A percentile compares a stretch with the other conserved stretches of the same genome.
Conservation (phyloP, 306 rosid species). For the Quercus variabilis region DNA sequence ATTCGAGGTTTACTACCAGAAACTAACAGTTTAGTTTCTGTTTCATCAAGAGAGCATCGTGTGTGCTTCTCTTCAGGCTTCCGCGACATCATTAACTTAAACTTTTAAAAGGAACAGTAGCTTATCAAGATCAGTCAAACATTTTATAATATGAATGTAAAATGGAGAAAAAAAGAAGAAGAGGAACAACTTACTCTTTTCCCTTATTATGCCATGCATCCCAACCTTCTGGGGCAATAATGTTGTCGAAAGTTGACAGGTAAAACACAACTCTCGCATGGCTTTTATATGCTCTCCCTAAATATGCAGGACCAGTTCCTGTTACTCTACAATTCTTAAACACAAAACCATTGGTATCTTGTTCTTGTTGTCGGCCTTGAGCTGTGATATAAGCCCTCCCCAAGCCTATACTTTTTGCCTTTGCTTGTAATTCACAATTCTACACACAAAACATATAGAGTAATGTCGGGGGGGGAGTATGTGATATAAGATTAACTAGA, state of each 20-base stretch:
- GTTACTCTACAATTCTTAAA: conserved; percentile 1
- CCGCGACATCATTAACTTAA: too few species aligned
- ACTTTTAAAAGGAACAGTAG: too few species aligned
- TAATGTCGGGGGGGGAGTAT: too few species aligned
- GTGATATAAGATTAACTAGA: too few species aligned
- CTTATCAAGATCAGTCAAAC: too few species aligned
- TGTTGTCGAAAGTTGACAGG: neutral
- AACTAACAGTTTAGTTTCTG: too few species aligned
- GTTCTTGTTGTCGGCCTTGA: conserved; percentile 10
- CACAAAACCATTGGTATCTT: conserved; percentile 7
- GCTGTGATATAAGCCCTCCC: neutral
- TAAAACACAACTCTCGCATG: conserved; percentile 17
- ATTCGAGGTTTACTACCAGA: too few species aligned
- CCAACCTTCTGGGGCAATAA: conserved; percentile 20
- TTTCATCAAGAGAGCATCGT: too few species aligned
- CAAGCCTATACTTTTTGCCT: neutral
- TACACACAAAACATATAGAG: neutral
- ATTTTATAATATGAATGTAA: too few species aligned
- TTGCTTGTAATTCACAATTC: neutral
- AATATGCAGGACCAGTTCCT: conserved; percentile 10
- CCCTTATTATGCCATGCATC: neutral
- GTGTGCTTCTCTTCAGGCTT: too few species aligned
- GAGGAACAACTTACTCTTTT: neutral
- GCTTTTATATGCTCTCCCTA: conserved; percentile 20
- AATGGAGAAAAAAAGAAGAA: too few species aligned